These are phyloP conservation scores for Sporisorium scitamineum DNA, from an alignment of 1,284 basidiomycete genomes.

Conservation along the genomic window DNA sequence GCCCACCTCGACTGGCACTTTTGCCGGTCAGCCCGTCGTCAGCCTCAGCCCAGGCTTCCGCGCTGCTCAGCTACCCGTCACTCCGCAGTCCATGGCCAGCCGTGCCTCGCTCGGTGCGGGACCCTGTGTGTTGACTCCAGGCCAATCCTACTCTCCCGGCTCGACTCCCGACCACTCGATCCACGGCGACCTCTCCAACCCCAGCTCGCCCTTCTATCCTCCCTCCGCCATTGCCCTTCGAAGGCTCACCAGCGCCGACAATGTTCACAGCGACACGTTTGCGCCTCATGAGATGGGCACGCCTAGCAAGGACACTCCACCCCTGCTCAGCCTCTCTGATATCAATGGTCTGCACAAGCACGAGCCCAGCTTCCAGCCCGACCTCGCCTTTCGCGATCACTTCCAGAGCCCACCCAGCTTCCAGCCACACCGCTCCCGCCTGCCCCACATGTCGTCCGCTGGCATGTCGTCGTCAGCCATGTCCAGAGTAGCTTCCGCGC, in stretches of 20 bases:
- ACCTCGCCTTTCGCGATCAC: conserved; percentile 49
- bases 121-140: conserved; percentile 41
- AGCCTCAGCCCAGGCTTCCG: conserved; percentile 48
- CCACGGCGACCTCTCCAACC: conserved; percentile 27
- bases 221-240: conserved; percentile 30
- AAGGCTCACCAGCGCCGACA: conserved; percentile 36
- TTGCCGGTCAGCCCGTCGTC: conserved; percentile 39
- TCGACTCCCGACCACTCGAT: conserved; percentile 52
- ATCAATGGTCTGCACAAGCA: conserved; percentile 26
- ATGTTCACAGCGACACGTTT: conserved; percentile 18
- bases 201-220: conserved; percentile 44
- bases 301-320: conserved; percentile 25
- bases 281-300: conserved; percentile 32
- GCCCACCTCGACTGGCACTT: conserved; percentile 47
- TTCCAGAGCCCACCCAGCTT: conserved; percentile 31
- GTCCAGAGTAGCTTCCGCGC: conserved; percentile 50
- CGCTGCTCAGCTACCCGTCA: conserved; percentile 36
- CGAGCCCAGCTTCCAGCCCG: conserved; percentile 44
- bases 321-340: conserved; percentile 36
- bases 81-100: conserved; percentile 20
- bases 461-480: conserved; percentile 41
- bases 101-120: conserved; percentile 39
- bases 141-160: conserved; percentile 46
- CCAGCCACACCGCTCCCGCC: conserved; percentile 24
- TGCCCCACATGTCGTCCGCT: conserved; percentile 27